These are phyloP conservation scores for Phanerochaete carnosa DNA, from an alignment of 768 basidiomycete species.

Conservation along the genomic window DNA sequence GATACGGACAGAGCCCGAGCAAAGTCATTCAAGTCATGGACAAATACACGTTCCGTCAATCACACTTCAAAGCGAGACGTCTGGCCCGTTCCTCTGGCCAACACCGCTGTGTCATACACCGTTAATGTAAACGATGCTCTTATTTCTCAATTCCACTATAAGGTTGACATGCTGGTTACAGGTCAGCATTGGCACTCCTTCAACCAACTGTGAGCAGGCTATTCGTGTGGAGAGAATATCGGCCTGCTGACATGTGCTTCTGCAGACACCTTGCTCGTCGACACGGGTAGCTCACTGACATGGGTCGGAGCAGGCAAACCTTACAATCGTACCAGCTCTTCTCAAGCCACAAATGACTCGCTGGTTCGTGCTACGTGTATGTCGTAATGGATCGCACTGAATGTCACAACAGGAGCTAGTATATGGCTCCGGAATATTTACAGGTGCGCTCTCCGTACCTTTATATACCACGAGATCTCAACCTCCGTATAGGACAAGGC, in stretches of 20 bases:
- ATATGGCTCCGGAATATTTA: constrained; percentile 28
- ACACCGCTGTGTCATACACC: constrained; percentile 4
- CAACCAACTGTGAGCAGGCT: constrained; percentile 17
- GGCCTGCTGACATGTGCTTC: neutral
- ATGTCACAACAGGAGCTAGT: constrained; percentile 39
- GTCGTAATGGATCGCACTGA: neutral
- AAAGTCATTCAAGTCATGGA: neutral
- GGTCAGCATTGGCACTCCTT: constrained; percentile 24
- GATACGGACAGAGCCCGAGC: constrained; percentile 2
- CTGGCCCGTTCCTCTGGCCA: constrained; percentile 1
- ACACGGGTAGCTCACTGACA: constrained; percentile 4
- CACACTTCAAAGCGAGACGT: neutral
- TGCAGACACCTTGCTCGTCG: constrained; percentile 3
- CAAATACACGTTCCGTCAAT: too few relatives aligned
- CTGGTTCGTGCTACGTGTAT: constrained; percentile 39
- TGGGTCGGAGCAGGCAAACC: constrained; percentile 16
- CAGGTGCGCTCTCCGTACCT: neutral
- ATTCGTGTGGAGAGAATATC: neutral
- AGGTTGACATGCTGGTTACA: neutral
- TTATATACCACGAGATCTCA: constrained; percentile 11
- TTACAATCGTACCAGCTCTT: constrained; percentile 30
- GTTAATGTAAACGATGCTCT: neutral
- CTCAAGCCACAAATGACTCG: neutral
- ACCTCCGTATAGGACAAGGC: constrained; percentile 21
- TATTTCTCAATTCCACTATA: too few relatives aligned